phyloP scores from a whole-genome alignment of 208 protist species.

The Leishmania mexicana region DNA sequence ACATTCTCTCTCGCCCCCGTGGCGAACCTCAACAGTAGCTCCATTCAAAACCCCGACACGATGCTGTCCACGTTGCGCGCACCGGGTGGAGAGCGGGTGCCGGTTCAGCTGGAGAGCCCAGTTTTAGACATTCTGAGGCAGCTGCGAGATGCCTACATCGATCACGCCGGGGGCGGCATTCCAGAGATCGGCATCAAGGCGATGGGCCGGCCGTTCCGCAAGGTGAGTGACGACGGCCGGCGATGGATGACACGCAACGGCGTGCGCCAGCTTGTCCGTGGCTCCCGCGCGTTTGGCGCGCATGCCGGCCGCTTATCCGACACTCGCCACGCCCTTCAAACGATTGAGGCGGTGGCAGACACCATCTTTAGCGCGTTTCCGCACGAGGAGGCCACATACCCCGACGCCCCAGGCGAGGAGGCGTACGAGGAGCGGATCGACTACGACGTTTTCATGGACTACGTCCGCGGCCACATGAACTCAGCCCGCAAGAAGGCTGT shows the following conservation, averaged over 20 bases:
- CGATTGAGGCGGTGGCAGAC: conserved; percentile 41
- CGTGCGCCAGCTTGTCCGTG: conserved; percentile 72
- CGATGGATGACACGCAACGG: conserved; percentile 80
- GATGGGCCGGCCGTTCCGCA: conserved; percentile 86
- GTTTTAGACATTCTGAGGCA: conserved; percentile 49
- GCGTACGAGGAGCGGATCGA: conserved; percentile 46
- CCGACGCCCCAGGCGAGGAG: conserved; percentile 11
- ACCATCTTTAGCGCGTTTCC: conserved; percentile 76
- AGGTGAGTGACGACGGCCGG: conserved; percentile 68
- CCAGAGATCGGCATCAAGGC: conserved; percentile 92
- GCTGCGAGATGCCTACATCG: conserved; percentile 82
- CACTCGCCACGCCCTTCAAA: conserved; percentile 44
- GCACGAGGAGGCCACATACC: conserved; percentile 40
- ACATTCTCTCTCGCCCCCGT: conserved; percentile 31
- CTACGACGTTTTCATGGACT: conserved; percentile 89
- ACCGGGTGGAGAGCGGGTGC: conserved; percentile 35
- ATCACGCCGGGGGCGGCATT: conserved; percentile 77
- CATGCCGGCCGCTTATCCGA: conserved; percentile 30
- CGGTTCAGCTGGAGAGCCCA: conserved; percentile 44
- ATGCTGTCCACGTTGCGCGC: conserved; percentile 39
- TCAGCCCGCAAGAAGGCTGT: conserved; percentile 80
- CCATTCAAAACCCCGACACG: conserved; percentile 44
- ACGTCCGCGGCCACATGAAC: conserved; percentile 86
- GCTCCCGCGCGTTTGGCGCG: conserved; percentile 60
- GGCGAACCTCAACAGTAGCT: conserved; percentile 31